These are phyloP conservation scores for Lactarius indigo DNA, from an alignment of 768 basidiomycete species.

Conservation along the genomic window DNA sequence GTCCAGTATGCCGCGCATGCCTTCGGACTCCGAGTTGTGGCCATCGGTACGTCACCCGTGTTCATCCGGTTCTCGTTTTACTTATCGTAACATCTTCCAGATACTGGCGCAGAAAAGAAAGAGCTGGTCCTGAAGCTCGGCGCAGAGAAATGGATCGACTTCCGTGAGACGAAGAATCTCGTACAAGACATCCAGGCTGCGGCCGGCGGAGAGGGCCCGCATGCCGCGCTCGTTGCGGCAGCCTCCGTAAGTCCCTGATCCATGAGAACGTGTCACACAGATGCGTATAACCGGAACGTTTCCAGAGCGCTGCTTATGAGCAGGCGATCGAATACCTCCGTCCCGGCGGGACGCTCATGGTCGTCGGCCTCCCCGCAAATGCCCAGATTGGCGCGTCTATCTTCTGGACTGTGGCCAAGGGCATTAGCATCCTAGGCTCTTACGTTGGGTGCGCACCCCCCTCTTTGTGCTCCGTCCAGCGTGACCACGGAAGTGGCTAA, in stretches of 20 bases:
- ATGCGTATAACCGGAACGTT: slow-evolving; percentile 27
- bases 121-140: slow-evolving; percentile 58
- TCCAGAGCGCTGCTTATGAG: slow-evolving; percentile 35
- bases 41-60: slow-evolving; percentile 45
- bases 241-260: slow-evolving; percentile 37
- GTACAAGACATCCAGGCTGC: slow-evolving; percentile 59
- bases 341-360: slow-evolving; percentile 68
- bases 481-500: background rate
- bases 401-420: slow-evolving; percentile 69
- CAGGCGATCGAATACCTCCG: slow-evolving; percentile 77
- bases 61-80: background rate
- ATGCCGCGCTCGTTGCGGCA: slow-evolving; percentile 62
- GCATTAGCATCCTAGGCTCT: slow-evolving; percentile 51
- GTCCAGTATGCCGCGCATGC: slow-evolving; percentile 70
- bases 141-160: slow-evolving; percentile 79
- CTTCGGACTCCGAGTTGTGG: slow-evolving; percentile 77
- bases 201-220: slow-evolving; percentile 68
- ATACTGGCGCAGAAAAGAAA: slow-evolving; percentile 72
- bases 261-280: slow-evolving; percentile 28
- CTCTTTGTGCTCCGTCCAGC: no score
- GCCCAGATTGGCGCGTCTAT: slow-evolving; percentile 58
- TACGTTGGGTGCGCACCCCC: slow-evolving; percentile 34
- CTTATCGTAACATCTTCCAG: slow-evolving; percentile 33
- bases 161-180: slow-evolving; percentile 60
- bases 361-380: slow-evolving; percentile 64